Conservation (phyloP, 495 filamentous ascomycete species). For the Glutinoglossum americanum region DNA sequence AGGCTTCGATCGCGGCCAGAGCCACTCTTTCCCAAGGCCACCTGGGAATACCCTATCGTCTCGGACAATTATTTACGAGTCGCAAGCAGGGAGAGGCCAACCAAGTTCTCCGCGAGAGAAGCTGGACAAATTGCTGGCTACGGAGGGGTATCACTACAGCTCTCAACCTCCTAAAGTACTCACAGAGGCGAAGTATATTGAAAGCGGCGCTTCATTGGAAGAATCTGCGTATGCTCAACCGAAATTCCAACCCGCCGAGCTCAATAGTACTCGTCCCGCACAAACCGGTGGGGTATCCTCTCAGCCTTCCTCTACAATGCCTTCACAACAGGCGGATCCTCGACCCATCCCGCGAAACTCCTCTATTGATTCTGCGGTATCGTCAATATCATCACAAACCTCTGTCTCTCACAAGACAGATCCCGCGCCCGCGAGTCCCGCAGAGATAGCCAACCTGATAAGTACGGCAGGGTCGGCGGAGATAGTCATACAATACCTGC, state of each 20-base stretch:
- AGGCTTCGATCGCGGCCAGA: neutral
- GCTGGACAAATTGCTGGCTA: conserved; percentile 13
- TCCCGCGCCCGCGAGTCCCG: conserved; percentile 21
- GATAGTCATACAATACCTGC: conserved; percentile 64
- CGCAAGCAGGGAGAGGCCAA: conserved; percentile 2
- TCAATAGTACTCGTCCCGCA: conserved; percentile 1
- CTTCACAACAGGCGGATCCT: conserved; percentile 10
- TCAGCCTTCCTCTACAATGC: conserved; percentile 13
- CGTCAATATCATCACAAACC: conserved; percentile 50
- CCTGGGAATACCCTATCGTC: neutral
- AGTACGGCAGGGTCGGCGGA: conserved; percentile 69
- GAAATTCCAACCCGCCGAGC: neutral
- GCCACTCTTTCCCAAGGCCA: neutral
- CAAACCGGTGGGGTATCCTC: conserved; percentile 13
- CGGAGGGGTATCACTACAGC: conserved; percentile 6
- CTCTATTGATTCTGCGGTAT: conserved; percentile 89
- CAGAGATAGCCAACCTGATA: conserved; percentile 53
- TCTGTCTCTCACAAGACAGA: conserved; percentile 44
- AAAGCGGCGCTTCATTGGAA: neutral
- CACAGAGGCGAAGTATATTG: neutral
- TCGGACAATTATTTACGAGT: neutral
- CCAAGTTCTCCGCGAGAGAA: conserved; percentile 15
- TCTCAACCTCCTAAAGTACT: neutral
- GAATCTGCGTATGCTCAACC: neutral
- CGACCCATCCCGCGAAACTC: conserved; percentile 52